Evolutionary conservation across 106 monocot species (phyloP), one percentile per base, ranked within the genome.

Genomic region (Apostasia ramifera): DNA sequence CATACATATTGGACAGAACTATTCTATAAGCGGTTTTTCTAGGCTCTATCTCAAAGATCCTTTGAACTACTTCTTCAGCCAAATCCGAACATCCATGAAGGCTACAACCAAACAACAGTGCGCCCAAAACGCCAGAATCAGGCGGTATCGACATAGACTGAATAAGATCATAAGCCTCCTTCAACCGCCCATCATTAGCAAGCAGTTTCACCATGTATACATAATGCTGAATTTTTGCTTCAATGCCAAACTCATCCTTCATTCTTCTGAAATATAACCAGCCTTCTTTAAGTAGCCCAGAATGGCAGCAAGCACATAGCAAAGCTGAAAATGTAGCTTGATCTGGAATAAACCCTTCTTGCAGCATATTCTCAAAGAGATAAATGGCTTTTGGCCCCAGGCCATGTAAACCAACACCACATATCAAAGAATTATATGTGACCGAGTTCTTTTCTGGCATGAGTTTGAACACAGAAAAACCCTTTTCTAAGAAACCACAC

Each of bases 121-220:
- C 86, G 53, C 91, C 91, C 87, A 79, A 87, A 40, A 84, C 79
- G 15, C 91, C 84, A 53, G 77, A 76, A 69, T 86, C 77, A 1
- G 79, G 70, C 44, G 8, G 10, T n/a, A 70, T 39, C 44, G 79
- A 87, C 82, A 91, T 87, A 4, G 72, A 66, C 59, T 76, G 63
- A 70, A 87, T 82, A 11, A 87, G 74, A 57, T 78, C 80, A 63
- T 84, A 76, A 14, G 91, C 91, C 47, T 81, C 80, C 15, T 82
- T 71, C 57, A 91, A 47, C 55, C 73, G 13, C 40, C 87, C 87
- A 62, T 56, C 77, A 58, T 70, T 75, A 7, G 75, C 81, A 67
- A 91, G 77, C 66, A 87, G 58, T 72, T 76, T 87, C 57, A 91
- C 80, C 69, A 91, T 80, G 71, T 91, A 84, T 6, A 87, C 84